A percentile compares a stretch with the other conserved stretches of the same genome.
These are phyloP conservation scores for Ulota crispa DNA, from an alignment of 225 moss, liverwort and hornwort genomes.

Conservation along the genomic window DNA sequence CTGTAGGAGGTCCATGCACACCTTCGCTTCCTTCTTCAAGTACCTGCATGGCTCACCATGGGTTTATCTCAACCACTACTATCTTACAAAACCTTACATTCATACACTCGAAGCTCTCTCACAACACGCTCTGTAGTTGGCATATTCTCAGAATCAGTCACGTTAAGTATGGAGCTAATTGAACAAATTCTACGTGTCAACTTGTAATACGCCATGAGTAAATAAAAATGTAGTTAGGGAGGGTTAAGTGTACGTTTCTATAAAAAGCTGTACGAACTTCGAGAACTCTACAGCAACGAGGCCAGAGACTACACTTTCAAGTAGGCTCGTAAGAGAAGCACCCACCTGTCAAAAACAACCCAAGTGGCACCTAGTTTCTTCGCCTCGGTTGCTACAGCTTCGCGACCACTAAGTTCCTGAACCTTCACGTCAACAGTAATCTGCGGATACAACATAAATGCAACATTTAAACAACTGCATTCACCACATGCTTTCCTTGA, in stretches of 20 bases:
- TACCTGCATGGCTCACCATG: constrained; percentile 19
- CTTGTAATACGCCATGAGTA: neutral
- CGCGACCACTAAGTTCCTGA: constrained; percentile 32
- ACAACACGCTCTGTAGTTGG: neutral
- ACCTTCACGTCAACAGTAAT: constrained; percentile 44
- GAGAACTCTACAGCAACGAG: neutral
- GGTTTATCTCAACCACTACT: neutral
- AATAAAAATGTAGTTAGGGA: neutral
- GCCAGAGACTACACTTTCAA: neutral
- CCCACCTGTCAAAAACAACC: constrained; percentile 51
- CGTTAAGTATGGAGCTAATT: neutral
- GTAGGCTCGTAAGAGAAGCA: neutral
- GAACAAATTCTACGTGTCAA: neutral
- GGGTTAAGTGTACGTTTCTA: neutral
- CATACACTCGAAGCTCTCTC: neutral
- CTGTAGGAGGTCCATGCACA: constrained; percentile 41
- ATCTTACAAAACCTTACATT: neutral
- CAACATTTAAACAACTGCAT: neutral
- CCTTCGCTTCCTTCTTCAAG: constrained; percentile 50
- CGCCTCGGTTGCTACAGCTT: constrained; percentile 36
- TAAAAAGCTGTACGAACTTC: neutral
- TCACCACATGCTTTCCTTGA: neutral
- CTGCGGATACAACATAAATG: constrained; percentile 25
- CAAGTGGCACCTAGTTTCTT: constrained; percentile 45
- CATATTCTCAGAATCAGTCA: neutral